Base-by-base conservation (phyloP, 805 yeast species). In the Lachancea meyersii region DNA sequence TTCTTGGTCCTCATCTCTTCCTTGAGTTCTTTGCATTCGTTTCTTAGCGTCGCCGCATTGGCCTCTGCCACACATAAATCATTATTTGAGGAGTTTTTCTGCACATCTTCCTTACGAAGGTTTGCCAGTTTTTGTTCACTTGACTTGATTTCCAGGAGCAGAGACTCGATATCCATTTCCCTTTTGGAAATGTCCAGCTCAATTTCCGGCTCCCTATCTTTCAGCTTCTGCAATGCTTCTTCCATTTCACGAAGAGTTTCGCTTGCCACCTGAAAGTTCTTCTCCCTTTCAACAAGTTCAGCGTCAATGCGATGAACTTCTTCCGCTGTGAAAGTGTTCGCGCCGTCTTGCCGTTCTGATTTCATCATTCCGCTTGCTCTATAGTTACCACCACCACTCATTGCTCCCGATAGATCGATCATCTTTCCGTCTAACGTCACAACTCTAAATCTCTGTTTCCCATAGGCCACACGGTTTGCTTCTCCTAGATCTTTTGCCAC, bases 351-450 rank as follows among this genome's bases (percentile, higher is more conserved):
- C 27, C 68, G 58, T 31, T 73, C 64, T 45, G 55, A 38, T 45
- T 72, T 77, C 95, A 93, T 87, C 2, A 83, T 81, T 5, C 97
- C 98, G 39, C 74, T 74, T 14, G 75, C 72, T 7, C 72, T 75
- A 31, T 74, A 69, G 42, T 72, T 75, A 41, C 97, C 98, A 65
- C 99, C 99, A 54, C 99, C 99, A 36, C 95, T 79, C 81, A 94
- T 80, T 1, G 97, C 86, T 63, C 99, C 99, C 2, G 95, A 84
- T 13, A 82, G 79, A 54, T 89, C 97, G 44, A 93, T 91, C 18
- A 93, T 68, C 53, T 87, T 83, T 19, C 99, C 99, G 60, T 86
- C 95, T 7, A 88, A 61, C 0, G 97, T 88, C 0, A 94, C 97
- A 19, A 91, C 97, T 53, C 95, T 75, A 73, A 77, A 85, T 53